Evolutionary conservation across 768 basidiomycete species (phyloP).

Genomic region (Tylopilus subfusipes): DNA sequence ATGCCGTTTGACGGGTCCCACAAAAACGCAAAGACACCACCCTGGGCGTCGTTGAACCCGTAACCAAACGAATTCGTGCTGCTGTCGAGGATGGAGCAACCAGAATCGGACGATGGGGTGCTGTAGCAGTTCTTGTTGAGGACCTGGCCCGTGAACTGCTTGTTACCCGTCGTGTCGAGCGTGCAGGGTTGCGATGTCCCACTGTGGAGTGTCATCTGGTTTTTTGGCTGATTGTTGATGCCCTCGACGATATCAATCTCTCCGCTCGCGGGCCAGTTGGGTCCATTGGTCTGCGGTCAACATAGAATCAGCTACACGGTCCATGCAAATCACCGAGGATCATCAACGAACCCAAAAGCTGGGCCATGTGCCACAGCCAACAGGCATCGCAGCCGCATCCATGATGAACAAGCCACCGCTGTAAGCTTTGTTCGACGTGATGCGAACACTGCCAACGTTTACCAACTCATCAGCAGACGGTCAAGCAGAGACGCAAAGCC

Average conservation of each 20-base stretch:
- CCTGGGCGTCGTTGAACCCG: constrained; percentile 32
- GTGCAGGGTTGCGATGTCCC: constrained; percentile 35
- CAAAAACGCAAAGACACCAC: constrained; percentile 57
- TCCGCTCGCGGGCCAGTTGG: constrained; percentile 50
- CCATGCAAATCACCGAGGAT: neutral
- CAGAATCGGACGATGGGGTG: constrained; percentile 38
- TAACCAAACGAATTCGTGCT: constrained; percentile 39
- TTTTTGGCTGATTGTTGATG: constrained; percentile 52
- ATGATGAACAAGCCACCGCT: constrained; percentile 67
- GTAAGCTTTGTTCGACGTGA: constrained; percentile 56
- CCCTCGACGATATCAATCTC: constrained; percentile 79
- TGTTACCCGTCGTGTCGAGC: constrained; percentile 13
- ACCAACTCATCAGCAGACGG: neutral
- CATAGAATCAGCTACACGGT: neutral
- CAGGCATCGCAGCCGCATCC: constrained; percentile 65
- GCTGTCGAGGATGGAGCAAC: constrained; percentile 46
- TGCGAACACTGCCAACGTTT: constrained; percentile 50
- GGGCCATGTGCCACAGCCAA: constrained; percentile 61
- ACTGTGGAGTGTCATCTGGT: constrained; percentile 68
- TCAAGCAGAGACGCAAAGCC: constrained; percentile 9
- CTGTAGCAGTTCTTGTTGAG: constrained; percentile 38
- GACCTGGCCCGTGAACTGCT: constrained; percentile 22
- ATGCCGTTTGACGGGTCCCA: constrained; percentile 48
- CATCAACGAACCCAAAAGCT: constrained; percentile 47
- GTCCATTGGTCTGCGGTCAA: constrained; percentile 39